A percentile compares a stretch with the other conserved stretches of the same genome.
Conservation (phyloP, 768 basidiomycete species). For the Hericium erinaceus region DNA sequence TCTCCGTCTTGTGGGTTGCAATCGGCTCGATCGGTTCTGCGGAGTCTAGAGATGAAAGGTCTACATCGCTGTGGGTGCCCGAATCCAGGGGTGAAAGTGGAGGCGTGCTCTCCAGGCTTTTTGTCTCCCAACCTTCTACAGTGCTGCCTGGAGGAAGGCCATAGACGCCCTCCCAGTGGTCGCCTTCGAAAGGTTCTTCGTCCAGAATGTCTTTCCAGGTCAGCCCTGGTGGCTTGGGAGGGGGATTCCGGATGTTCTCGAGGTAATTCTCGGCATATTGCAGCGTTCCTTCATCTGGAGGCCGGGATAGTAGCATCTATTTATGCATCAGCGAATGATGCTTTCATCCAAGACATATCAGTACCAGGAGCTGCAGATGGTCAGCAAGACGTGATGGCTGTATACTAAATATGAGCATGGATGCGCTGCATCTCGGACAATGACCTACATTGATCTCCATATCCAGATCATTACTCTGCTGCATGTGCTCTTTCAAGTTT, state of each 20-base stretch:
- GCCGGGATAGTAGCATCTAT: constrained; percentile 48
- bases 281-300: constrained; percentile 41
- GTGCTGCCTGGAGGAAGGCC: constrained; percentile 42
- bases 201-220: constrained; percentile 76
- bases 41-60: constrained; percentile 14
- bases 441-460: constrained; percentile 48
- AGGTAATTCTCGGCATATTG: constrained; percentile 47
- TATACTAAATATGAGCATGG: neutral
- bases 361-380: constrained; percentile 66
- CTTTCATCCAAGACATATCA: neutral
- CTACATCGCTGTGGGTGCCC: constrained; percentile 3
- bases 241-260: constrained; percentile 34
- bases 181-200: constrained; percentile 78
- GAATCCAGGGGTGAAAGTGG: constrained; percentile 54
- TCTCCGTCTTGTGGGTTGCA: neutral
- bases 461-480: constrained; percentile 50
- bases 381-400: constrained; percentile 56
- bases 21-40: neutral
- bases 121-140: constrained; percentile 32
- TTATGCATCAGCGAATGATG: neutral
- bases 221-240: constrained; percentile 29
- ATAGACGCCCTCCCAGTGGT: constrained; percentile 77
- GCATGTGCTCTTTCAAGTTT: constrained; percentile 41
- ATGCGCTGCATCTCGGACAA: neutral
- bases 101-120: constrained; percentile 50